These are phyloP conservation scores for Ceratocystis eucalypticola DNA, from an alignment of 2,329 filamentous ascomycete genomes.

Conservation along the genomic window DNA sequence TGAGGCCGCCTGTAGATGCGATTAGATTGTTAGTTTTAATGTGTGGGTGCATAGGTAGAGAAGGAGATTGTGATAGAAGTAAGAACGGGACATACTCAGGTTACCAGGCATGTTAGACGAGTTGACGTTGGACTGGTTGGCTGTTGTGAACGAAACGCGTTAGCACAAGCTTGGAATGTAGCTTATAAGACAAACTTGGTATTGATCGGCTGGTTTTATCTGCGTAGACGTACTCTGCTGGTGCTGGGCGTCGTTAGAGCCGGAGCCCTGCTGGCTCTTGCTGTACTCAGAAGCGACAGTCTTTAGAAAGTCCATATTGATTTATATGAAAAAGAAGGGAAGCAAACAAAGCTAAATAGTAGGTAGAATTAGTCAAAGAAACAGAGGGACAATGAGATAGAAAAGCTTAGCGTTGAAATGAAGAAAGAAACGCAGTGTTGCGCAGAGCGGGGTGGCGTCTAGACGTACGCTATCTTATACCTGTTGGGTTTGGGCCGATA, in stretches of 20 bases:
- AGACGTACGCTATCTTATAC: background rate
- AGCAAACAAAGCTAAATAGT: background rate
- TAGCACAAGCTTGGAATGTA: background rate
- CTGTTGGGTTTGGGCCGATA: background rate
- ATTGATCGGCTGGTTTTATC: no score
- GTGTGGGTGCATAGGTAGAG: background rate
- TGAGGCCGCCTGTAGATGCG: slow-evolving; percentile 11
- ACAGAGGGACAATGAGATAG: background rate
- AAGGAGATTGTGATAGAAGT: background rate
- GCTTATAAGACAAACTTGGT: background rate
- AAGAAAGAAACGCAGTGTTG: background rate
- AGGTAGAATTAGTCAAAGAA: no score
- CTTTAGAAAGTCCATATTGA: slow-evolving; percentile 18
- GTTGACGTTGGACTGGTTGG: slow-evolving; percentile 2
- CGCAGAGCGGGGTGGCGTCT: background rate
- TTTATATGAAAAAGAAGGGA: background rate
- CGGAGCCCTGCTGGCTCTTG: slow-evolving; percentile 14
- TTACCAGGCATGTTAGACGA: slow-evolving; percentile 10
- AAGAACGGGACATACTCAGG: slow-evolving; percentile 11
- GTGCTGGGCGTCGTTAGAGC: background rate
- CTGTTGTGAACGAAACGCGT: background rate
- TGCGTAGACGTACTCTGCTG: slow-evolving; percentile 1
- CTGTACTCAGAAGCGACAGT: slow-evolving; percentile 17
- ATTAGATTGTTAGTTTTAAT: slow-evolving; percentile 9
- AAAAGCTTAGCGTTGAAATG: background rate